Base-by-base conservation (phyloP, 2,329 filamentous ascomycete species). In the Westerdykella sp. region DNA sequence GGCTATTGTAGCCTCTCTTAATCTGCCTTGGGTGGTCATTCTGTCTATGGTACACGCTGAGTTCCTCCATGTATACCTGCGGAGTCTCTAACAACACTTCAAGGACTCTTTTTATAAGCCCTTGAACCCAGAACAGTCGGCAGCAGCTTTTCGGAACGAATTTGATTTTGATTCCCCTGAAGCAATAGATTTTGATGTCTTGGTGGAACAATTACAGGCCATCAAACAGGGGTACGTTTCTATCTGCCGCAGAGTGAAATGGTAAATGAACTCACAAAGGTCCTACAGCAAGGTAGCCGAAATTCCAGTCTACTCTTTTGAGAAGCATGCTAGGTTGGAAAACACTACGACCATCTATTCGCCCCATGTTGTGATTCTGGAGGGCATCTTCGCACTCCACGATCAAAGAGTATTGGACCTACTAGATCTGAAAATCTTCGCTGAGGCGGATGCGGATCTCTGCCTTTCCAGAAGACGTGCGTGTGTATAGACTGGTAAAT, bases 81-180 rank as follows among this genome's bases (percentile, higher is more conserved):
- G 34, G 31, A 47, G 41, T 39, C n/a, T 35, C 32, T 35, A 14
- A 35, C 32, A 4, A 13, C 7, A 7, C 3, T 14, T 3, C 3
- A 57, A 95, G 88, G 93, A 98, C 69, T 96, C 91, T 11, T 98
- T 95, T 69, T 98, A 98, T 72, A 97, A 96, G 70, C 85, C 84
- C 14, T 72, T 98, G 55, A 85, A 80, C 14, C 75, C 82, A 2
- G 89, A 90, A 60, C 76, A 93, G 62, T 91, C 87, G 41, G 80
- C 74, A 51, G 78, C 80, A 56, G 93, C 93, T 0, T 95, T 96
- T 68, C 72, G 73, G 46, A 96, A 95, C 62, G 88, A 97, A 63
- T 95, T 87, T 67, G 93, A 98, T 63, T 96, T 98, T 69, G 93
- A 98, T 66, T 83, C 90, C 7, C 93, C 93, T 12, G 81, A 90